phyloP scores from a whole-genome alignment of 1,139 yeast genomes.

The Pichia sp. region DNA sequence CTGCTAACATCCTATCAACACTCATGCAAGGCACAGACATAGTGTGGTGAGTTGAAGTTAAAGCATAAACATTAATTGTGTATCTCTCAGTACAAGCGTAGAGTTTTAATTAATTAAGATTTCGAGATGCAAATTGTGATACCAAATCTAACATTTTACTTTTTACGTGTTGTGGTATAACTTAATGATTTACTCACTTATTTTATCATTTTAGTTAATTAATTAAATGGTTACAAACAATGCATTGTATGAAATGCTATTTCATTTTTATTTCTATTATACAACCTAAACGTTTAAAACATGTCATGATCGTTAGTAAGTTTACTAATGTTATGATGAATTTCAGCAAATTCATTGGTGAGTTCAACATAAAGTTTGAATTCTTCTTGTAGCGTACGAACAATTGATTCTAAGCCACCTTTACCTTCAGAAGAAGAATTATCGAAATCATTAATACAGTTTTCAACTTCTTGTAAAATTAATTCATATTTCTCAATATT shows the following conservation, averaged over 20 bases:
- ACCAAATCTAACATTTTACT: no score
- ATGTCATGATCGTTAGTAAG: constrained; percentile 15
- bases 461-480: constrained; percentile 64
- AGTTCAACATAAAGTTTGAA: constrained; percentile 83
- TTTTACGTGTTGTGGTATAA: background rate
- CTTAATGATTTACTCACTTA: background rate
- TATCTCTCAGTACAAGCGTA: no score
- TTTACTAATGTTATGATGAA: constrained; percentile 64
- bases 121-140: no score
- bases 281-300: constrained; percentile 8
- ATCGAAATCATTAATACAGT: constrained; percentile 68
- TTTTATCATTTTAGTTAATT: no score
- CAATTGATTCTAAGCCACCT: constrained; percentile 49
- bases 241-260: background rate
- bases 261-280: background rate
- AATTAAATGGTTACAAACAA: background rate
- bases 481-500: constrained; percentile 64
- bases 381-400: constrained; percentile 72
- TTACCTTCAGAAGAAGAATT: constrained; percentile 32
- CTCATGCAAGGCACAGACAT: constrained; percentile 1
- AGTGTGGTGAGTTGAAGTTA: background rate
- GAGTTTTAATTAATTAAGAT: no score
- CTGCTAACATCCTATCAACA: constrained; percentile 8
- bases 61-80: background rate
- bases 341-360: constrained; percentile 82